Percentiles rank a stretch among this genome's conserved stretches.
Conservation (phyloP, 1,139 yeast species). For the Hyphopichia fennica region DNA sequence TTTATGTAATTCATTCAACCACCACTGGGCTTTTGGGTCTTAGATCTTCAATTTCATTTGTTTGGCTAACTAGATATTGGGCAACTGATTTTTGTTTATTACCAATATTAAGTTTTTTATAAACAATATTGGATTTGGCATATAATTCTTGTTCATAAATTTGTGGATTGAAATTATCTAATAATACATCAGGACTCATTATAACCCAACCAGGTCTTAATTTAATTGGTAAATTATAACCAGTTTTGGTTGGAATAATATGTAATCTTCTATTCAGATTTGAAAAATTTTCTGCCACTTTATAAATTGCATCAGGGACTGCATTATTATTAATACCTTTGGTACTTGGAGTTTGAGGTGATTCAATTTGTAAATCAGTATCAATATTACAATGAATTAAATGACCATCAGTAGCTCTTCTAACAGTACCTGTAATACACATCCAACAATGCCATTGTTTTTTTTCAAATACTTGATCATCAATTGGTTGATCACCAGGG, state of each 20-base stretch:
- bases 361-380: conserved; percentile 75
- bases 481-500: conserved; percentile 33
- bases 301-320: conserved; percentile 75
- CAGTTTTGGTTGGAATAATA: conserved; percentile 72
- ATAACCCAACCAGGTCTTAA: conserved; percentile 90
- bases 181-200: conserved; percentile 76
- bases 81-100: conserved; percentile 15
- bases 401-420: conserved; percentile 80
- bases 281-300: conserved; percentile 86
- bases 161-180: conserved; percentile 60
- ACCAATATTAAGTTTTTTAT: conserved; percentile 19
- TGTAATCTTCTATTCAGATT: conserved; percentile 81
- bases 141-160: conserved; percentile 34
- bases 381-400: conserved; percentile 90
- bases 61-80: conserved; percentile 59
- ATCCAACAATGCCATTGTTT: conserved; percentile 96
- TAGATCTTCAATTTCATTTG: conserved; percentile 70
- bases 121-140: conserved; percentile 31
- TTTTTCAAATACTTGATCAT: conserved; percentile 28
- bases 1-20: background rate
- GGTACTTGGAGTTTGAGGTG: conserved; percentile 13
- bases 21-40: conserved; percentile 76
- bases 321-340: conserved; percentile 27
- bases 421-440: conserved; percentile 93
- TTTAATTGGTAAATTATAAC: conserved; percentile 61